Evolutionary conservation across 257 asterid species (phyloP).

Genomic region (Solanum ahanhuiri): DNA sequence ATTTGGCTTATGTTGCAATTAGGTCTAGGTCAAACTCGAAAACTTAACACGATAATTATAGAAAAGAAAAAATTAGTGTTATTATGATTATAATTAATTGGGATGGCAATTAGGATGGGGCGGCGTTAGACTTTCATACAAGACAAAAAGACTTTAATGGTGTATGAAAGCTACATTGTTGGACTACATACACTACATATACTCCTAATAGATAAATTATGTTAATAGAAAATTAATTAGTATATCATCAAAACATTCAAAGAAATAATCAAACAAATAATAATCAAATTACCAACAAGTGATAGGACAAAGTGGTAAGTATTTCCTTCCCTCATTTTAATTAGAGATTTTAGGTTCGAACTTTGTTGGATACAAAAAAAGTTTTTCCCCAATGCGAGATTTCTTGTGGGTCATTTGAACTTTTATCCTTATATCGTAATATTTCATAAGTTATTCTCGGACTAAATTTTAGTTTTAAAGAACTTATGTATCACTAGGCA

Average conservation of each 20-base stretch:
- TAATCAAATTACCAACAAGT: background rate
- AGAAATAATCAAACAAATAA: background rate
- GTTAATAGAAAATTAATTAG: background rate
- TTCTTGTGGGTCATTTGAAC: background rate
- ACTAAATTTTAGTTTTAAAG: background rate
- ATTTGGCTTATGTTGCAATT: background rate
- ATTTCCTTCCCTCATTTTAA: background rate
- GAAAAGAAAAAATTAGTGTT: background rate
- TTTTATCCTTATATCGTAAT: no score
- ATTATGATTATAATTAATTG: background rate
- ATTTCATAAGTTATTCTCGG: background rate
- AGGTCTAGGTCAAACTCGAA: background rate
- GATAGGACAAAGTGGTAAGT: background rate
- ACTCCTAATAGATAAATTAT: background rate
- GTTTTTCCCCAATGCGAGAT: background rate
- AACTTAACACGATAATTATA: no score
- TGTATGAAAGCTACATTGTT: background rate
- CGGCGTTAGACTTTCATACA: background rate
- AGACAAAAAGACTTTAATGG: background rate
- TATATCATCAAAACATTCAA: background rate
- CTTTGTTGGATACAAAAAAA: fast-evolving
- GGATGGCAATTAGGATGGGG: background rate
- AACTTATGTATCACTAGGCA: background rate
- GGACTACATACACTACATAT: background rate
- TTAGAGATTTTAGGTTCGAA: background rate